Percentiles rank a stretch among this genome's conserved stretches.
Evolutionary conservation across 2,329 filamentous ascomycete species (phyloP).

Genomic region (Cryphonectria nitschkei): DNA sequence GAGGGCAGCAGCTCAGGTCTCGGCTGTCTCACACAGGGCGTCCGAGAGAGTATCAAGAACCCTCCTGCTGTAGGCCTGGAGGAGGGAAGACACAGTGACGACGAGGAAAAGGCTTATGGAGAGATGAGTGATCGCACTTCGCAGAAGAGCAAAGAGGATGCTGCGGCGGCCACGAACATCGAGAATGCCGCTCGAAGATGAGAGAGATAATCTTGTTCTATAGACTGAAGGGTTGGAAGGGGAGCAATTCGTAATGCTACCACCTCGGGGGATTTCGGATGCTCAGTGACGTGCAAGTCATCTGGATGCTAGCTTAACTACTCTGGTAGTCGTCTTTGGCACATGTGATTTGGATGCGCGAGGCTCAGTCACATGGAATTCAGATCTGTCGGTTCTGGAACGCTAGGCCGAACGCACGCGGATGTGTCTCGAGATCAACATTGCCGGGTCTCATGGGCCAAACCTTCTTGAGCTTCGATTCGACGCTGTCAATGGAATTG

Average conservation of each 20-base stretch:
- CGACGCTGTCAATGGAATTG: neutral
- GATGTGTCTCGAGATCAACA: neutral
- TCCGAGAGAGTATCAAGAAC: conserved; percentile 9
- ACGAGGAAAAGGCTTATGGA: conserved; percentile 12
- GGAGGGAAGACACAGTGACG: neutral
- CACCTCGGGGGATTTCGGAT: neutral
- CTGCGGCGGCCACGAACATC: neutral
- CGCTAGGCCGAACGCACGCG: neutral
- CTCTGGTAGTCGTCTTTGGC: neutral
- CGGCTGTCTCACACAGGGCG: conserved; percentile 8
- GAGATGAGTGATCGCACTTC: neutral
- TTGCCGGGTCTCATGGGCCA: neutral
- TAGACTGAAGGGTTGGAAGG: neutral
- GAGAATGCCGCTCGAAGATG: neutral
- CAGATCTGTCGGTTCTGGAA: neutral
- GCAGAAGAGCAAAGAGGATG: neutral
- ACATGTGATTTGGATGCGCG: neutral
- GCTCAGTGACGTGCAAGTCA: neutral
- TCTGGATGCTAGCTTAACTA: neutral
- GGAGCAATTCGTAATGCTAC: neutral
- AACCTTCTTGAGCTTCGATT: neutral
- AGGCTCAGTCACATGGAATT: neutral
- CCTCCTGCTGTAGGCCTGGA: neutral
- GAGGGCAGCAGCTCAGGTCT: neutral
- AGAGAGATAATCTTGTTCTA: neutral